phyloP scores from a whole-genome alignment of 139 green algal species.

The Gonium pectorale region DNA sequence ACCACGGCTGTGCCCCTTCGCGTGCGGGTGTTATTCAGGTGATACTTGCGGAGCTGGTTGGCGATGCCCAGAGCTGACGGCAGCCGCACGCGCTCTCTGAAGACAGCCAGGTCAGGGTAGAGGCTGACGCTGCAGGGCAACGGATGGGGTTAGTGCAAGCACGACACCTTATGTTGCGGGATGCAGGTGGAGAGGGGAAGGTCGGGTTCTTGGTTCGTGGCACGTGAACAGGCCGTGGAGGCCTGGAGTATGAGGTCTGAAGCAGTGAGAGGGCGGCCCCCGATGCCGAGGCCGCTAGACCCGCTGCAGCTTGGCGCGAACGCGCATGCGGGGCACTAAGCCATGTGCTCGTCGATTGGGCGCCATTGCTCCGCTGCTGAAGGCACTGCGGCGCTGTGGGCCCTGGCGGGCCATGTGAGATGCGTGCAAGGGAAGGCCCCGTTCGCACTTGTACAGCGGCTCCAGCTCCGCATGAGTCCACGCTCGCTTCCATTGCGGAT shows the following conservation, averaged over 20 bases:
- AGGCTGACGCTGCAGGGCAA: background rate
- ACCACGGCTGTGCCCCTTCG: conserved; percentile 25
- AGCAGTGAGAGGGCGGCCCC: too few relatives aligned
- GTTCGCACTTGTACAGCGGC: conserved; percentile 30
- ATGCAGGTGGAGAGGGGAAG: too few relatives aligned
- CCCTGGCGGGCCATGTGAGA: background rate
- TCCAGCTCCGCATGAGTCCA: conserved; percentile 14
- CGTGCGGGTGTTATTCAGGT: conserved; percentile 17
- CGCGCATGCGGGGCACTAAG: too few relatives aligned
- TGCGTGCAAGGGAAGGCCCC: background rate
- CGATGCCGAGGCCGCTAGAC: too few relatives aligned
- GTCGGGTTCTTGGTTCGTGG: too few relatives aligned
- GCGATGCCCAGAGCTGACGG: conserved; percentile 20
- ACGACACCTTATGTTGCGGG: too few relatives aligned
- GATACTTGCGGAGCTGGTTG: conserved; percentile 39
- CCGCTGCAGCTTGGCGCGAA: too few relatives aligned
- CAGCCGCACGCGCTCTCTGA: background rate
- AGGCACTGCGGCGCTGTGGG: background rate
- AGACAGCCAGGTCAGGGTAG: conserved; percentile 28
- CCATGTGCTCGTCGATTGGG: too few relatives aligned
- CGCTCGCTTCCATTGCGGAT: conserved; percentile 7
- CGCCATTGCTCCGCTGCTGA: too few relatives aligned
- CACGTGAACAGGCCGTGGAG: too few relatives aligned
- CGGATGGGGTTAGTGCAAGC: too few relatives aligned
- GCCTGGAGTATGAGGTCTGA: too few relatives aligned